Evolutionary conservation across 2,329 filamentous ascomycete genomes (phyloP).

Genomic region (Fusarium zealandicum): DNA sequence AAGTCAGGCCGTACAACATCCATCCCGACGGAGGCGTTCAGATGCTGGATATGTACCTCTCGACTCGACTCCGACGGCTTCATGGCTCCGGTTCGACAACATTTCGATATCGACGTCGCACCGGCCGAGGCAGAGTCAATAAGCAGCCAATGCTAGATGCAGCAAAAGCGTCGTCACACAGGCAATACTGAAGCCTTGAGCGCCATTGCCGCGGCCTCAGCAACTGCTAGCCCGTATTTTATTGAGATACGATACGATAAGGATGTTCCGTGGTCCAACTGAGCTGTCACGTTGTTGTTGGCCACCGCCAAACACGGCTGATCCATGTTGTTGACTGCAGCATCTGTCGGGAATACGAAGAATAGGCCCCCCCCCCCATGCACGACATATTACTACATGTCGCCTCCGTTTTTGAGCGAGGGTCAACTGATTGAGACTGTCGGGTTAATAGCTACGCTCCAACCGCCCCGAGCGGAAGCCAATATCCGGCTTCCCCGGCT

Average conservation of each 20-base stretch:
- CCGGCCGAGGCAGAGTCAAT: neutral
- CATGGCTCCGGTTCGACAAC: too few relatives aligned
- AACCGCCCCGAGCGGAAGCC: neutral
- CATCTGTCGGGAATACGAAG: constrained; percentile 5
- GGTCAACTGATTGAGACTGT: neutral
- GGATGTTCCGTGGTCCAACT: constrained; percentile 11
- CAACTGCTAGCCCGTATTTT: constrained; percentile 9
- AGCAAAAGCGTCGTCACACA: constrained; percentile 14
- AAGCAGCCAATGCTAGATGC: constrained; percentile 1
- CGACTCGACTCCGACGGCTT: too few relatives aligned
- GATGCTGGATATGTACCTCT: too few relatives aligned
- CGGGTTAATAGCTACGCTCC: neutral
- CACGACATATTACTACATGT: neutral
- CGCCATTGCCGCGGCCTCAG: constrained; percentile 6
- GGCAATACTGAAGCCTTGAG: neutral
- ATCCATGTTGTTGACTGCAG: neutral
- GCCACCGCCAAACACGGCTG: constrained; percentile 2
- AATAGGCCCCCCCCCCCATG: constrained; percentile 8
- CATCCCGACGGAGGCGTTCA: too few relatives aligned
- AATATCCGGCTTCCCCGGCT: neutral
- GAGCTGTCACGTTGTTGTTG: constrained; percentile 9
- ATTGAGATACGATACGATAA: constrained; percentile 30
- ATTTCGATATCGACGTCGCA: neutral
- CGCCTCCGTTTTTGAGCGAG: neutral
- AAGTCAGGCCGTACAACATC: too few relatives aligned